Percentiles rank a stretch among this genome's conserved stretches.
phyloP scores from a whole-genome alignment of 768 basidiomycete genomes.

The Dioszegia aurantiaca region DNA sequence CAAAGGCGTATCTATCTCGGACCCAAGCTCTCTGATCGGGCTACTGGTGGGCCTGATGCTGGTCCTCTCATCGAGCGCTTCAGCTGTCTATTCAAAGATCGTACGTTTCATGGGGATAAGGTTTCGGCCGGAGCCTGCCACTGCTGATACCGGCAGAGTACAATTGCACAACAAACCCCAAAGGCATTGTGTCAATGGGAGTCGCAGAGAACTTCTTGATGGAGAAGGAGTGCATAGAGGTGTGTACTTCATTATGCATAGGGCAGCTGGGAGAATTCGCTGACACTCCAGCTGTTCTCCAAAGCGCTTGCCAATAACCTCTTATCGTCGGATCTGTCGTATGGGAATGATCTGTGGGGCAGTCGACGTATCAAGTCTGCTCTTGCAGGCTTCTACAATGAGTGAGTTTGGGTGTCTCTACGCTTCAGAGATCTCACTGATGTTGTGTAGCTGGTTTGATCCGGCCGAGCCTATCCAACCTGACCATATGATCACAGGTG shows the following conservation, averaged over 20 bases:
- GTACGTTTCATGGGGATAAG: conserved; percentile 21
- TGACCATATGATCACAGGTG: conserved; percentile 41
- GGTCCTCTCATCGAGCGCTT: conserved; percentile 48
- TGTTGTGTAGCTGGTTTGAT: conserved; percentile 22
- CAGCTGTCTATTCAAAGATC: conserved; percentile 47
- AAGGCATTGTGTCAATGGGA: conserved; percentile 47
- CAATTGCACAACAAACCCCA: conserved; percentile 40
- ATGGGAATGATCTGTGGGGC: conserved; percentile 50
- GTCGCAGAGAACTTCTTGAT: conserved; percentile 50
- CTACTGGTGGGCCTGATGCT: conserved; percentile 45
- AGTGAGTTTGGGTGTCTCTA: conserved; percentile 12
- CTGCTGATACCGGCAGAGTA: conserved; percentile 20
- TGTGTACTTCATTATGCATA: conserved; percentile 8
- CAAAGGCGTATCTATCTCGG: conserved; percentile 41
- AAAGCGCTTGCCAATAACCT: conserved; percentile 35
- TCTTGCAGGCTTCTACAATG: conserved; percentile 40
- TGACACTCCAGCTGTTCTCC: conserved; percentile 29
- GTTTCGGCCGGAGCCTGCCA: background rate
- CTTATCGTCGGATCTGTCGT: conserved; percentile 35
- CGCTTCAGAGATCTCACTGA: background rate
- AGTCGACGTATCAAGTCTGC: conserved; percentile 42
- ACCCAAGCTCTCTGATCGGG: conserved; percentile 39
- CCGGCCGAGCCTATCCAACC: conserved; percentile 29
- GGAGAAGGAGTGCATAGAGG: conserved; percentile 40
- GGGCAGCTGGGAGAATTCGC: too few relatives aligned